A percentile compares a stretch with the other conserved stretches of the same genome.
phyloP scores from a whole-genome alignment of 345 rosid species.

The Reutealis trisperma region DNA sequence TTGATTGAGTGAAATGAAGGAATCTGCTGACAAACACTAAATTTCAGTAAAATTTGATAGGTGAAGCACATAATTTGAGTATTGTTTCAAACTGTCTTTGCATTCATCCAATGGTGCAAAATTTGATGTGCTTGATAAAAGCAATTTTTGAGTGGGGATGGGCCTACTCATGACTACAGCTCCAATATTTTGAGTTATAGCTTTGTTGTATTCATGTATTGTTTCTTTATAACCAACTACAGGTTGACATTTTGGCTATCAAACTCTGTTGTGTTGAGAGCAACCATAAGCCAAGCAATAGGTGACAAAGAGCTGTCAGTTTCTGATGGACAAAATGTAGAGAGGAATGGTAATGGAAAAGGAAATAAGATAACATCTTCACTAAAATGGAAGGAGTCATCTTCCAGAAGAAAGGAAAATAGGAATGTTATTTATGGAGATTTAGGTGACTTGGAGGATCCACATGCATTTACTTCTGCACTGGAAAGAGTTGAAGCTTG shows the following conservation, averaged over 20 bases:
- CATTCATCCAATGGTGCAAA: neutral
- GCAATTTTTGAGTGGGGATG: neutral
- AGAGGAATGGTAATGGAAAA: conserved; percentile 39
- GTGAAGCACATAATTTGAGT: too few relatives aligned
- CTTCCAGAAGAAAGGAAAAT: conserved; percentile 45
- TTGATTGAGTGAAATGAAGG: neutral
- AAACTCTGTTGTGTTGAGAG: conserved; percentile 72
- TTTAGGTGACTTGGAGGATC: conserved; percentile 62
- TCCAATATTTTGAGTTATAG: conserved; percentile 3
- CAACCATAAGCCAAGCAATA: conserved; percentile 54
- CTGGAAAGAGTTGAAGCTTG: conserved; percentile 90
- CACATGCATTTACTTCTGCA: conserved; percentile 52
- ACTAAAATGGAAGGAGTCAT: conserved; percentile 62
- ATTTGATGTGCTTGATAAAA: neutral
- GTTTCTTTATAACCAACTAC: conserved; percentile 22
- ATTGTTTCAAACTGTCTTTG: neutral
- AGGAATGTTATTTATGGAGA: conserved; percentile 26
- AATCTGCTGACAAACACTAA: neutral
- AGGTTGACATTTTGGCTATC: conserved; percentile 97
- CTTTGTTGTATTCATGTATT: conserved; percentile 5
- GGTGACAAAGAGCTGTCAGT: conserved; percentile 37
- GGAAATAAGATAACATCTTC: conserved; percentile 42
- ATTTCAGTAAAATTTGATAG: neutral
- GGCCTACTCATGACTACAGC: neutral
- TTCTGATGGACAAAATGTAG: conserved; percentile 37